A percentile compares a stretch with the other conserved stretches of the same genome.
Conservation (phyloP, 176 grass and related monocot species). For the Bonia amplexicaulis region DNA sequence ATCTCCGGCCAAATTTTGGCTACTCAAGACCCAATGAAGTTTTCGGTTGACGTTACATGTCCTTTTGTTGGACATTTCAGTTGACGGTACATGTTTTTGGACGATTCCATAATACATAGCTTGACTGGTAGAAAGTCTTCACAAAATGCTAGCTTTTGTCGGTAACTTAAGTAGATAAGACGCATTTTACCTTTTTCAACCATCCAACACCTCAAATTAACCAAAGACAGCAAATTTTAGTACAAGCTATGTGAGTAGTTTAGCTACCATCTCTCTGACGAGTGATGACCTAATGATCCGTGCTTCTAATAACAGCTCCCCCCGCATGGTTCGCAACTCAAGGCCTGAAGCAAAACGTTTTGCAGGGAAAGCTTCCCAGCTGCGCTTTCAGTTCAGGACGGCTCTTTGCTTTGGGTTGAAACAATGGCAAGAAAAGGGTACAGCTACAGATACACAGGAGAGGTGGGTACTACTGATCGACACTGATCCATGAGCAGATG, state of each 20-base stretch:
- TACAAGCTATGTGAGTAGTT: not conserved
- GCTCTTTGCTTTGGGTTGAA: constrained; percentile 41
- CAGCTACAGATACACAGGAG: not conserved
- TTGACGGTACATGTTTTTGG: not conserved
- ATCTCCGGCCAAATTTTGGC: constrained; percentile 11
- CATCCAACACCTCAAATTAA: not conserved
- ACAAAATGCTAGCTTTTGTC: not conserved
- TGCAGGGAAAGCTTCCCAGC: not conserved
- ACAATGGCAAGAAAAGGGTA: constrained; percentile 12
- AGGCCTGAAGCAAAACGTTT: constrained; percentile 21
- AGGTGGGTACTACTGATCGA: not conserved
- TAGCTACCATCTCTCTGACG: not conserved
- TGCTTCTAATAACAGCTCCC: not conserved
- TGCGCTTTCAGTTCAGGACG: not conserved
- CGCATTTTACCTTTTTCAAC: not conserved
- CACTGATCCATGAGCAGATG: constrained; percentile 8
- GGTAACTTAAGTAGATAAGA: not conserved
- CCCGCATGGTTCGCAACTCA: constrained; percentile 43
- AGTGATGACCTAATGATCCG: not conserved
- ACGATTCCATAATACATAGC: not conserved
- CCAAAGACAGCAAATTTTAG: not conserved
- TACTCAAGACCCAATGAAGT: constrained; percentile 13
- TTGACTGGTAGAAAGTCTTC: not conserved
- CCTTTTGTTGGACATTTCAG: constrained; percentile 11
- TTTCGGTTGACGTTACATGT: constrained; percentile 26